Evolutionary conservation across 495 filamentous ascomycete genomes (phyloP).

Genomic region (Margaritispora aquatica): DNA sequence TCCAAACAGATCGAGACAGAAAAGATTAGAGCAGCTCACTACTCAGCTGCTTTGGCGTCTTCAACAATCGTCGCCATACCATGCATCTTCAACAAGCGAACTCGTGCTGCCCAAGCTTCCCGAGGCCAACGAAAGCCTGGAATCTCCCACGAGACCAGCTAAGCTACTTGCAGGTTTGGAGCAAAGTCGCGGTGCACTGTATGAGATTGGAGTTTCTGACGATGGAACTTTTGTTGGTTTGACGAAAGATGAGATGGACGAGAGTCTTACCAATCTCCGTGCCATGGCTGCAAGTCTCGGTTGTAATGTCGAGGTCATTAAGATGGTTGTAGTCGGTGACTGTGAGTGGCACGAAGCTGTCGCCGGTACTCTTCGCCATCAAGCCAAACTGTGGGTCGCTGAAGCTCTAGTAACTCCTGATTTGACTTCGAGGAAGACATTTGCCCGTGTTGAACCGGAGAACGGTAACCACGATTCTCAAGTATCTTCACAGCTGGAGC

Average conservation of each 20-base stretch:
- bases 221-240: conserved; percentile 89
- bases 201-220: conserved; percentile 94
- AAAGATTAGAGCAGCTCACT: conserved; percentile 81
- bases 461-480: not conserved
- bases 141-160: conserved; percentile 49
- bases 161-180: conserved; percentile 76
- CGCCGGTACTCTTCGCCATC: conserved; percentile 19
- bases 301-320: conserved; percentile 76
- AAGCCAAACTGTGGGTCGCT: conserved; percentile 73
- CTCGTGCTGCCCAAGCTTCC: conserved; percentile 70
- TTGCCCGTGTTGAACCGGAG: not conserved
- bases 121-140: conserved; percentile 48
- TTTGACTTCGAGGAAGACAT: conserved; percentile 28
- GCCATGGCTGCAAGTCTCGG: conserved; percentile 90
- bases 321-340: conserved; percentile 78
- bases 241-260: conserved; percentile 85
- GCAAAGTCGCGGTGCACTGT: conserved; percentile 86
- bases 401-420: conserved; percentile 74
- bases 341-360: conserved; percentile 60
- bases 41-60: conserved; percentile 93
- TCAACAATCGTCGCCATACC: conserved; percentile 90
- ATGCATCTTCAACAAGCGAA: conserved; percentile 63
- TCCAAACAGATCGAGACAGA: conserved; percentile 62
- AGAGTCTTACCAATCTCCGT: conserved; percentile 75
- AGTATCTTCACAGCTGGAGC: not conserved